Base-by-base conservation (phyloP, 2,329 filamentous ascomycete genomes). In the Aspergillus nomiae region DNA sequence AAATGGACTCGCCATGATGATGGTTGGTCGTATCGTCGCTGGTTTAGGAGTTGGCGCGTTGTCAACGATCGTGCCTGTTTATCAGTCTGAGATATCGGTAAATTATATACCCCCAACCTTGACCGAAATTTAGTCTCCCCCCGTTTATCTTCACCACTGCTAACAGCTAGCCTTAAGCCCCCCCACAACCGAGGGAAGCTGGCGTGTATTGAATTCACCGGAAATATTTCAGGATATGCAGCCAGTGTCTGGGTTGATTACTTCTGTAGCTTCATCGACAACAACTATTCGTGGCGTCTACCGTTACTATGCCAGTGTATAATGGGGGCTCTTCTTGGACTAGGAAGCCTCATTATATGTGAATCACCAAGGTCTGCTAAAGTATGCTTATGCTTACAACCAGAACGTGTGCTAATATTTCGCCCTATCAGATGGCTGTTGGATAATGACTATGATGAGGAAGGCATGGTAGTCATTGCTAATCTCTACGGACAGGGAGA, bases 191-290 rank as follows among this genome's bases (percentile, higher is more conserved):
- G 95, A 72, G 95, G 95, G 67, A 96, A 95, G 80, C 85, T 99
- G 65, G 95, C 94, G 28, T 98, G 95, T 77, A 98, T 99, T 69
- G 95, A 99, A 77, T 99, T 98, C 74, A 94, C 94, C 0, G 95
- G 95, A 59, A 99, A 99, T 79, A 96, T 99, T 67, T 90, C 92
- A 65, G 95, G 95, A 36, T 99, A 99, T 76, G 90, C 94, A 60
- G 93, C 92, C 59, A 98, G 94, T 70, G 94, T 98, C 26, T 99
- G 95, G 95, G 94, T 98, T 32, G 95, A 99, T 78, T 99, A 98
- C 80, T 94, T 95, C 72, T 97, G 94, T 79, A 95, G 92, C 62
- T 97, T 85, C 75, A 98, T 99, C 74, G 79, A 92, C 65, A 92
- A 84, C 71, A 84, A 98, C 76, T 85, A 90, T 81, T 92, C 95